phyloP scores from a whole-genome alignment of 768 basidiomycete genomes.

The Russula olivacea region DNA sequence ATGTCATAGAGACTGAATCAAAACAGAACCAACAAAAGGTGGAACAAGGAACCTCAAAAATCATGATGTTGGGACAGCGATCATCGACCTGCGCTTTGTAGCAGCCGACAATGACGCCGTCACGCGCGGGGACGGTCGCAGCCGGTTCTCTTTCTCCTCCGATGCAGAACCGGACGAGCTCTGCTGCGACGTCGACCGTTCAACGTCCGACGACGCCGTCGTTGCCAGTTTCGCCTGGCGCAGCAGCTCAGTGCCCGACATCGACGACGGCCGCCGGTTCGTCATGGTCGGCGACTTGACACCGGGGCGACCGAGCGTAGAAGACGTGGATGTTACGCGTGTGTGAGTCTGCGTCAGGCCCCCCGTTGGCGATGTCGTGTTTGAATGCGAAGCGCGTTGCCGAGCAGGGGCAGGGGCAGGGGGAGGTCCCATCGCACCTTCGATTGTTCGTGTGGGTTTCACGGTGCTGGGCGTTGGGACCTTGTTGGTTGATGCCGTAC shows the following conservation, averaged over 20 bases:
- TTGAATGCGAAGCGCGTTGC: constrained; percentile 18
- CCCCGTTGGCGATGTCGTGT: constrained; percentile 12
- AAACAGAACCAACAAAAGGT: background rate
- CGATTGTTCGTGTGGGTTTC: constrained; percentile 10
- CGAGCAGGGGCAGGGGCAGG: constrained; percentile 8
- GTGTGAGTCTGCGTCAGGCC: background rate
- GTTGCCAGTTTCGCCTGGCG: constrained; percentile 16
- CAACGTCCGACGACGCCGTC: constrained; percentile 7
- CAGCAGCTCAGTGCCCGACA: constrained; percentile 20
- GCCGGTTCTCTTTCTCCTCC: constrained; percentile 20
- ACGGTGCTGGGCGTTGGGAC: constrained; percentile 17
- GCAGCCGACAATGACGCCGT: constrained; percentile 10
- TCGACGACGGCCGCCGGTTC: constrained; percentile 16
- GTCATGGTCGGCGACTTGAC: constrained; percentile 13
- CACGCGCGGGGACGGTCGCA: constrained; percentile 3
- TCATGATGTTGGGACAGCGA: constrained; percentile 13
- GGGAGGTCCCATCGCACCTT: constrained; percentile 22
- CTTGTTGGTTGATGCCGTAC: constrained; percentile 1
- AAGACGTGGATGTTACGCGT: constrained; percentile 14
- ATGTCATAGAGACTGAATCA: background rate
- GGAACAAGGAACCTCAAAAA: background rate
- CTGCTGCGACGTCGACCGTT: constrained; percentile 7
- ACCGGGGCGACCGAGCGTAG: constrained; percentile 15
- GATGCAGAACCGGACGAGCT: constrained; percentile 9
- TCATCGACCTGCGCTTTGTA: constrained; percentile 19